Conservation (phyloP, 768 basidiomycete genomes). For the Pilatotrama ljubarskyi region DNA sequence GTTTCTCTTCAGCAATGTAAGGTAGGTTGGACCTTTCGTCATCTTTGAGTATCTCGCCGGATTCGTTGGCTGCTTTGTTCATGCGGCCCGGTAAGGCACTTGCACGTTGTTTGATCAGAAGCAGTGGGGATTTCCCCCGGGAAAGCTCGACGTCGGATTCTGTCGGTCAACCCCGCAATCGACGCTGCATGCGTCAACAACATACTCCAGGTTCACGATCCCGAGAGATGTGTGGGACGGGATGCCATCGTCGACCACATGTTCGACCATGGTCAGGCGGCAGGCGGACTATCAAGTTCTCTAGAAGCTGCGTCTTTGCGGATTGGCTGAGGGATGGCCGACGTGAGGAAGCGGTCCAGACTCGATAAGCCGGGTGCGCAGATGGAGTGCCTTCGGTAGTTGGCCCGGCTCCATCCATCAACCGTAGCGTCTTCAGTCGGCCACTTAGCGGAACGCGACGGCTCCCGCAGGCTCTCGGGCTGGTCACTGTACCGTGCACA, state of each 20-base stretch:
- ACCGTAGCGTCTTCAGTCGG: neutral
- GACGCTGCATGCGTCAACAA: neutral
- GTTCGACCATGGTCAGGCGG: no score
- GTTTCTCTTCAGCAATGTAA: neutral
- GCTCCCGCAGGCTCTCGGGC: no score
- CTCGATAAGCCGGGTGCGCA: no score
- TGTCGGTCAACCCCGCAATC: neutral
- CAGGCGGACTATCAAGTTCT: no score
- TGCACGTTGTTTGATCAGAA: neutral
- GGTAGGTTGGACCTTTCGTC: neutral
- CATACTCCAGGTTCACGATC: neutral
- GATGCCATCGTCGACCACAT: no score
- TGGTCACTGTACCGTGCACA: no score
- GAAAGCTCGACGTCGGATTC: neutral
- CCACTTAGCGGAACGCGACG: neutral
- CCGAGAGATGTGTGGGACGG: neutral
- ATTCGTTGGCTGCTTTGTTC: slow-evolving; percentile 16
- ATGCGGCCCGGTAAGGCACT: slow-evolving; percentile 10
- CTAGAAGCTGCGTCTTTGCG: neutral
- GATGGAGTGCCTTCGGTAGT: neutral
- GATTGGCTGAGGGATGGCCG: neutral
- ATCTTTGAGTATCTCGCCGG: neutral
- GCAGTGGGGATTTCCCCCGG: neutral
- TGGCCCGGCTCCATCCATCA: neutral
- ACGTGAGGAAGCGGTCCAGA: neutral